Percentiles rank a stretch among this genome's conserved stretches.
Conservation (phyloP, 495 filamentous ascomycete species). For the Pseudevernia furfuracea region DNA sequence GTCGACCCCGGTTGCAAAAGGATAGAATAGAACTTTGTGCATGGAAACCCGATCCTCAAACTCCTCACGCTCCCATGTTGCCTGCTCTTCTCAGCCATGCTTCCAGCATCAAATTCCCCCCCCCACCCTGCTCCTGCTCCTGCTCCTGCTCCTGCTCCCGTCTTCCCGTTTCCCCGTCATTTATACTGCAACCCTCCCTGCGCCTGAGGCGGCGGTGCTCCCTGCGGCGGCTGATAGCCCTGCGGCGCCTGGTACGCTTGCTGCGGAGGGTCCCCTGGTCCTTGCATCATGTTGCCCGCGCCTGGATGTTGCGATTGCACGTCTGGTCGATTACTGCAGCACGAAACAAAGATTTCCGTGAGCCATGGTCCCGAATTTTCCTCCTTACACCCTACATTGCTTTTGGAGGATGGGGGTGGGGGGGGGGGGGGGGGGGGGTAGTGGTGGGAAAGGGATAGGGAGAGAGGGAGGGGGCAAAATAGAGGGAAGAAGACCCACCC, state of each 20-base stretch:
- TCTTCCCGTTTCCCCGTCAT: slow-evolving; percentile 2
- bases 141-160: not conserved
- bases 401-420: too few species aligned
- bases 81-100: not conserved
- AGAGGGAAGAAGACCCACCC: slow-evolving; percentile 30
- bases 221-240: slow-evolving; percentile 15
- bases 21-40: not conserved
- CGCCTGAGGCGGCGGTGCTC: slow-evolving; percentile 16
- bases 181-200: slow-evolving; percentile 20
- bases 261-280: slow-evolving; percentile 10
- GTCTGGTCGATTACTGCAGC: slow-evolving; percentile 24
- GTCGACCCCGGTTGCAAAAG: not conserved
- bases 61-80: not conserved
- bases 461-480: not conserved
- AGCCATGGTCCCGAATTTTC: not conserved
- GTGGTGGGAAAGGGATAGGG: too few species aligned
- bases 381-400: too few species aligned
- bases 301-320: slow-evolving; percentile 26
- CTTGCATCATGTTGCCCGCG: slow-evolving; percentile 15
- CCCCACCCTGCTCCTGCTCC: too few species aligned
- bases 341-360: not conserved
- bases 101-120: not conserved
- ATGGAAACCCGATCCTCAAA: not conserved
- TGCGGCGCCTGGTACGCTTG: slow-evolving; percentile 15
- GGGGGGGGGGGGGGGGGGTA: not conserved